Percentiles rank a stretch among this genome's conserved stretches.
phyloP scores from a whole-genome alignment of 2,329 filamentous ascomycete species.

The Arthrobotrys pseudoclavata region DNA sequence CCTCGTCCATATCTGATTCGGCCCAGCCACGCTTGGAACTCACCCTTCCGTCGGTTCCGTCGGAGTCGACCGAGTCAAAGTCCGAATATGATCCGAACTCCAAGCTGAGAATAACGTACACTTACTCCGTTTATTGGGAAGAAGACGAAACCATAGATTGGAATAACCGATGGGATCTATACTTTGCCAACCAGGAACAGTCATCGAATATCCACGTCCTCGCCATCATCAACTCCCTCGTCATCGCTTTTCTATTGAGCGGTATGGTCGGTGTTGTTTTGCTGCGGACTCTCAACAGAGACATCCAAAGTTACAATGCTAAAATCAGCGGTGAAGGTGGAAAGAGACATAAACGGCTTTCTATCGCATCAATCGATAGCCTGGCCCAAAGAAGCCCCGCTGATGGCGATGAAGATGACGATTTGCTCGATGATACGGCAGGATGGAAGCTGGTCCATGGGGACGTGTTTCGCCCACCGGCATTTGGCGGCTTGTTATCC shows the following conservation, averaged over 20 bases:
- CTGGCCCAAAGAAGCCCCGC: constrained; percentile 67
- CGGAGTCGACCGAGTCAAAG: constrained; percentile 66
- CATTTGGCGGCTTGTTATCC: constrained; percentile 79
- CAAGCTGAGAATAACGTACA: constrained; percentile 81
- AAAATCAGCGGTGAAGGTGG: constrained; percentile 77
- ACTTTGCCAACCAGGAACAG: constrained; percentile 89
- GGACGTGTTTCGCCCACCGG: constrained; percentile 85
- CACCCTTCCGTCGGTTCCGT: constrained; percentile 72
- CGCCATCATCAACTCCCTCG: constrained; percentile 86
- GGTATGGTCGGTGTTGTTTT: constrained; percentile 85
- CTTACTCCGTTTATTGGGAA: constrained; percentile 90
- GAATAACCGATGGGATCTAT: constrained; percentile 87
- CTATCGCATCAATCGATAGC: constrained; percentile 74
- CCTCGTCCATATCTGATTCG: constrained; percentile 67
- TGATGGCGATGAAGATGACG: constrained; percentile 73
- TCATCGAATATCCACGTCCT: constrained; percentile 87
- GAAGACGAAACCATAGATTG: constrained; percentile 85
- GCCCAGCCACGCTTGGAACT: constrained; percentile 72
- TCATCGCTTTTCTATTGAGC: constrained; percentile 83
- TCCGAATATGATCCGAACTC: constrained; percentile 70
- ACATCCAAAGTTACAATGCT: constrained; percentile 79
- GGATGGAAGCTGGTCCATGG: constrained; percentile 90
- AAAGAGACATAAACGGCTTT: constrained; percentile 73
- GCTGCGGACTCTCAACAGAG: constrained; percentile 80
- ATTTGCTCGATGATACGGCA: constrained; percentile 81